Evolutionary conservation across 345 rosid genomes (phyloP).

Genomic region (Viola odorata): DNA sequence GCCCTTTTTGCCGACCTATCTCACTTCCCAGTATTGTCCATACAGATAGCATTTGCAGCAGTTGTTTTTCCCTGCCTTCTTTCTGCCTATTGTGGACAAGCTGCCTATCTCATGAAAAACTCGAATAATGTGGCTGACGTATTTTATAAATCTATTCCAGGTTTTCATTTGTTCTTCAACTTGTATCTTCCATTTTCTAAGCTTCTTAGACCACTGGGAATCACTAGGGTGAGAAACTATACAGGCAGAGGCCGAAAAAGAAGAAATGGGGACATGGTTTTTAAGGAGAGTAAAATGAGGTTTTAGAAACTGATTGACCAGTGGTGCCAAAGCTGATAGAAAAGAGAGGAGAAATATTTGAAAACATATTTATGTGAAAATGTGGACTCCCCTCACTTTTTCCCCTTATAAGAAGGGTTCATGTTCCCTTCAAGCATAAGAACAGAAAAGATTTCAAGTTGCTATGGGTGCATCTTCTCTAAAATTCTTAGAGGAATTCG

Average conservation of each 20-base stretch:
- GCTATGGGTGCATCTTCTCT: neutral
- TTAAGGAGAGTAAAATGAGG: too few species aligned
- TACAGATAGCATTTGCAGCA: slow-evolving; percentile 81
- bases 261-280: too few species aligned
- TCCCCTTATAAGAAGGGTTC: neutral
- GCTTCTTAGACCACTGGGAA: too few species aligned
- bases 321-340: too few species aligned
- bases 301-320: too few species aligned
- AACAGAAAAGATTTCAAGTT: neutral
- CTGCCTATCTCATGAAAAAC: slow-evolving; percentile 77
- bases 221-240: too few species aligned
- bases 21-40: slow-evolving; percentile 78
- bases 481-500: neutral
- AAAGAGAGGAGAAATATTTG: too few species aligned
- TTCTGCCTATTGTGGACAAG: slow-evolving; percentile 90
- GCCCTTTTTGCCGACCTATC: slow-evolving; percentile 92
- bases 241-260: too few species aligned
- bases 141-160: slow-evolving; percentile 85
- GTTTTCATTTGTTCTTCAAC: slow-evolving; percentile 21
- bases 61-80: slow-evolving; percentile 96
- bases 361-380: too few species aligned
- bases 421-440: neutral
- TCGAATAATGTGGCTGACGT: slow-evolving; percentile 51
- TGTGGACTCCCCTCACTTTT: too few species aligned
- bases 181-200: too few species aligned